Evolutionary conservation across 139 green algal species (phyloP).

Genomic region (Prasinococcaceae sp.): DNA sequence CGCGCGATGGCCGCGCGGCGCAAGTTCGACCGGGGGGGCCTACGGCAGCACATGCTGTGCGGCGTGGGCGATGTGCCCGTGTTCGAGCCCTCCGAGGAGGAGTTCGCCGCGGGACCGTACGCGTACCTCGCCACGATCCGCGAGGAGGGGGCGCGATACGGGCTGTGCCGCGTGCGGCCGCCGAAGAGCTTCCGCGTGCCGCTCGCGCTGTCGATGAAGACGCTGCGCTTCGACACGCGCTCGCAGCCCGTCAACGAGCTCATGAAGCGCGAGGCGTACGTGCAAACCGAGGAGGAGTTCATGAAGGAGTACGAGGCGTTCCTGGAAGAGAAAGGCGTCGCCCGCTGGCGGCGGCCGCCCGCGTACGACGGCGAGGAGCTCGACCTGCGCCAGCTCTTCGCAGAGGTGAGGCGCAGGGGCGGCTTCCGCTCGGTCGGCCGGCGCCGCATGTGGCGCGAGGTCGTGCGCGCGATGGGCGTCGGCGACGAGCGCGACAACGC

Average conservation of each 20-base stretch:
- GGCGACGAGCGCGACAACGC: too few species aligned
- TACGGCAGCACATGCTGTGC: too few species aligned
- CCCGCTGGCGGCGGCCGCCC: too few species aligned
- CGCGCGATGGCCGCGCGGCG: too few species aligned
- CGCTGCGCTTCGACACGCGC: too few species aligned
- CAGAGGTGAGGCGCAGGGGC: background rate
- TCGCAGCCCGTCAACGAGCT: too few species aligned
- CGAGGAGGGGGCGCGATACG: background rate
- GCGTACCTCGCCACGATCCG: background rate
- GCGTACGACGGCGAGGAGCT: background rate
- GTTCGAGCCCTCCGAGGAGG: background rate
- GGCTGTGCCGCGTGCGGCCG: conserved; percentile 3
- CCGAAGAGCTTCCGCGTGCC: conserved; percentile 4
- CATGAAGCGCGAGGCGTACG: too few species aligned
- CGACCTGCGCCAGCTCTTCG: background rate
- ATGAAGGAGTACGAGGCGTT: background rate
- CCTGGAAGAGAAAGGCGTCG: background rate
- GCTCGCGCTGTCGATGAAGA: too few species aligned
- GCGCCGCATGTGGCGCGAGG: background rate
- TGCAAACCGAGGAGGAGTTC: too few species aligned
- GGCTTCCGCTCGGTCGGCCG: background rate
- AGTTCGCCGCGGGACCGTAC: background rate
- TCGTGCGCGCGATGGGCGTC: background rate
- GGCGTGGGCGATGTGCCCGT: too few species aligned
- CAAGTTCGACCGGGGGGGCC: too few species aligned